phyloP scores from a whole-genome alignment of 257 asterid species.

The Avicennia marina region DNA sequence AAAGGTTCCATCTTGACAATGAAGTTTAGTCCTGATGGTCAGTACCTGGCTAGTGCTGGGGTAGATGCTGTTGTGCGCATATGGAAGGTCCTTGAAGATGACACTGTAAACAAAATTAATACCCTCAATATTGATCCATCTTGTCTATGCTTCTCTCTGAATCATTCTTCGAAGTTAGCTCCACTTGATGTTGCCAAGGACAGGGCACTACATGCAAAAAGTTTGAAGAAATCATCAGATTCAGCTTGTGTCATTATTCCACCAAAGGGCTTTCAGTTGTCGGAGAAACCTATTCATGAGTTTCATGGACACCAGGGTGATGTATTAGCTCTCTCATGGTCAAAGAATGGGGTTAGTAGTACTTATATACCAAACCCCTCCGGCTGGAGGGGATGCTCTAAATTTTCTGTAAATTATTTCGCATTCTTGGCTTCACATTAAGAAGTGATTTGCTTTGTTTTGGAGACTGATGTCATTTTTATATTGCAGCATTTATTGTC shows the following conservation, averaged over 20 bases:
- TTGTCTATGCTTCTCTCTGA: conserved; percentile 54
- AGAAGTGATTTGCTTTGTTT: conserved; percentile 5
- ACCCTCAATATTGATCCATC: conserved; percentile 58
- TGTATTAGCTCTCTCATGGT: conserved; percentile 87
- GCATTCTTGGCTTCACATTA: neutral
- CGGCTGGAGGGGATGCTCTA: neutral
- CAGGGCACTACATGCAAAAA: conserved; percentile 32
- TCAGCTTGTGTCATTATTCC: conserved; percentile 81
- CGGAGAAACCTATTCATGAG: conserved; percentile 83
- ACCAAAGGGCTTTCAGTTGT: conserved; percentile 63
- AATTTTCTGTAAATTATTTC: neutral
- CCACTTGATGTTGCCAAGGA: conserved; percentile 42
- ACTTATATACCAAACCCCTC: neutral
- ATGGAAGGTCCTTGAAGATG: conserved; percentile 79
- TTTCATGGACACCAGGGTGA: conserved; percentile 73
- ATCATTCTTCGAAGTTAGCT: conserved; percentile 49
- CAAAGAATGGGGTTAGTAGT: conserved; percentile 75
- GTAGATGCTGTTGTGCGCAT: conserved; percentile 80
- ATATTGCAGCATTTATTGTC: conserved; percentile 69
- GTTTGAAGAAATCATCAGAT: conserved; percentile 48
- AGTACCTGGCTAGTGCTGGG: conserved; percentile 85
- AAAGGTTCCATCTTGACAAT: conserved; percentile 78
- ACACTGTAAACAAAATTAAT: conserved; percentile 30
- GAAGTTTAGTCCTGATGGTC: conserved; percentile 90
- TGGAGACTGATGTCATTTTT: conserved; percentile 4